phyloP scores from a whole-genome alignment of 129 eudicot species.

The Cynara cardunculus region DNA sequence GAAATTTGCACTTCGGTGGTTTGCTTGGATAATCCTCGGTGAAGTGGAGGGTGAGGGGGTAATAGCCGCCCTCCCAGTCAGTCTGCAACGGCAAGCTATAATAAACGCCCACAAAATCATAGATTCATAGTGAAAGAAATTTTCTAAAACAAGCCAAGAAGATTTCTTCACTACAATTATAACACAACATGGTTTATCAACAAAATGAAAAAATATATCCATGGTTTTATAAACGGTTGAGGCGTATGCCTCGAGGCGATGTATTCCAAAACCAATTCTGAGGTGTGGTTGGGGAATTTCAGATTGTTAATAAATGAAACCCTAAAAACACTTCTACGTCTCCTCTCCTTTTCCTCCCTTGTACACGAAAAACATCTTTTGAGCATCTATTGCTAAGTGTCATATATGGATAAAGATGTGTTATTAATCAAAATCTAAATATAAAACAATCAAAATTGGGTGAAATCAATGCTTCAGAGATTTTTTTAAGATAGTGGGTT shows the following conservation, averaged over 20 bases:
- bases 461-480: background rate
- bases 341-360: too few relatives aligned
- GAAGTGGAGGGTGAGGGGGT: constrained; percentile 66
- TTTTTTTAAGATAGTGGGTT: too few relatives aligned
- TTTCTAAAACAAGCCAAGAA: background rate
- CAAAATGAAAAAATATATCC: background rate
- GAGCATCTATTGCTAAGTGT: background rate
- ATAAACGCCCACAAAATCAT: constrained; percentile 16
- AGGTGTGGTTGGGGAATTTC: too few relatives aligned
- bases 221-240: background rate
- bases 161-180: background rate
- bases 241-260: too few relatives aligned
- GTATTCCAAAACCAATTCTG: too few relatives aligned
- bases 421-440: background rate
- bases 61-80: constrained; percentile 83
- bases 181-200: background rate
- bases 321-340: too few relatives aligned
- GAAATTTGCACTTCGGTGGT: constrained; percentile 91
- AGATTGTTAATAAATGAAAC: too few relatives aligned
- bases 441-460: background rate
- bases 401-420: background rate
- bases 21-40: constrained; percentile 89
- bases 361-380: too few relatives aligned
- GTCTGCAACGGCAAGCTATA: constrained; percentile 47
- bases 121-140: background rate